Evolutionary conservation across 1,139 yeast genomes (phyloP).

Genomic region (Zygotorulaspora mrakii): DNA sequence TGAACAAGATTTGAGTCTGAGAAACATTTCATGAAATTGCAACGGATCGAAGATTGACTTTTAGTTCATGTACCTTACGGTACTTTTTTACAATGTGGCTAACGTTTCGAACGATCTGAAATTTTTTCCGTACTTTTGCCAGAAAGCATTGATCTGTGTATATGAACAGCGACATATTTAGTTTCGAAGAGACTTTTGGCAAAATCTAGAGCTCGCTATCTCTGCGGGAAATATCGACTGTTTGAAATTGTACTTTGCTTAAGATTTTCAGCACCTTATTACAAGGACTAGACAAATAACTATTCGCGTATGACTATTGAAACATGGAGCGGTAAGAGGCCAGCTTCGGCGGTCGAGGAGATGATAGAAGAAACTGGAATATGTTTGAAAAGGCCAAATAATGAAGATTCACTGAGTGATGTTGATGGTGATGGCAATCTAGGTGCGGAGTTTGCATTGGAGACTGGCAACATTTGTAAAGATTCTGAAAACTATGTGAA

Average conservation of each 20-base stretch:
- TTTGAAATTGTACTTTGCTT: too few relatives aligned
- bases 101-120: slow-evolving; percentile 12
- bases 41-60: background rate
- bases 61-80: background rate
- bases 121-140: slow-evolving; percentile 10
- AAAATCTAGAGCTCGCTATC: too few relatives aligned
- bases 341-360: slow-evolving; percentile 14
- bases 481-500: slow-evolving; percentile 34
- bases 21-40: slow-evolving; percentile 12
- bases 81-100: background rate
- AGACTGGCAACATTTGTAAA: slow-evolving; percentile 6
- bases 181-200: too few relatives aligned
- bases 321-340: slow-evolving; percentile 16
- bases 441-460: slow-evolving; percentile 8
- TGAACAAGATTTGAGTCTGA: slow-evolving; percentile 30
- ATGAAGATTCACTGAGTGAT: slow-evolving; percentile 5
- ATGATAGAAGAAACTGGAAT: slow-evolving; percentile 3
- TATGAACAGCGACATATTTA: too few relatives aligned
- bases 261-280: background rate
- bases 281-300: background rate
- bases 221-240: too few relatives aligned
- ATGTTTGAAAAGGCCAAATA: slow-evolving; percentile 3
- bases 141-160: too few relatives aligned
- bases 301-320: slow-evolving; percentile 8
- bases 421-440: slow-evolving; percentile 5